These are phyloP conservation scores for Ceratocystis colombiana DNA, from an alignment of 2,329 filamentous ascomycete species.

Conservation along the genomic window DNA sequence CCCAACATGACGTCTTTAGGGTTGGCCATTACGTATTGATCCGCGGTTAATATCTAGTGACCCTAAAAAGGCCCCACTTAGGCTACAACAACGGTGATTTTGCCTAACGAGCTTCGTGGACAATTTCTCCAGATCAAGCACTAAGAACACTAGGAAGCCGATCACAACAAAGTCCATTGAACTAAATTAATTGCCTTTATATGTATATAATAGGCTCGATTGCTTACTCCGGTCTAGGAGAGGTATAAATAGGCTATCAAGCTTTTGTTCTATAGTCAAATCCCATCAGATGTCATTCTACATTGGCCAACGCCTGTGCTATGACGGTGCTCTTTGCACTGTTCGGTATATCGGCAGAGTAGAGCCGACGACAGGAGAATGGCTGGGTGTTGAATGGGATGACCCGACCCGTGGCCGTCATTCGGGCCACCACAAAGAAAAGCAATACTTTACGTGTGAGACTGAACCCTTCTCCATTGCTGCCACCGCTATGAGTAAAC, in stretches of 20 bases:
- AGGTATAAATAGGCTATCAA: neutral
- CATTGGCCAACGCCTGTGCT: slow-evolving; percentile 69
- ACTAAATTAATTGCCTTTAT: neutral
- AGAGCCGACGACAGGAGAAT: slow-evolving; percentile 62
- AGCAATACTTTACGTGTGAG: slow-evolving; percentile 74
- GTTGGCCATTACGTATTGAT: neutral
- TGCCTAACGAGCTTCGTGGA: neutral
- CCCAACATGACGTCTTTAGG: neutral
- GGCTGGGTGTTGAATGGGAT: slow-evolving; percentile 97
- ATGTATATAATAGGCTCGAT: neutral
- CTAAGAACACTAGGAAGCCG: neutral
- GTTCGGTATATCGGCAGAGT: slow-evolving; percentile 74
- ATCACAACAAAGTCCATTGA: neutral
- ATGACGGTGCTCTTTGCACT: slow-evolving; percentile 67
- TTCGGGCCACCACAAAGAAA: slow-evolving; percentile 68
- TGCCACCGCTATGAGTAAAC: neutral
- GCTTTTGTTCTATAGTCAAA: neutral
- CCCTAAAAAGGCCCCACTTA: neutral
- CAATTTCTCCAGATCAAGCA: neutral
- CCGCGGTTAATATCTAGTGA: neutral
- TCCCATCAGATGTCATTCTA: slow-evolving; percentile 38
- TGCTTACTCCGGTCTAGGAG: neutral
- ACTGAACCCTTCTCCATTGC: neutral
- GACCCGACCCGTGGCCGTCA: slow-evolving; percentile 80
- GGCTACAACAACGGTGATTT: neutral